Conservation (phyloP, 2,329 filamentous ascomycete species). For the Zasmidium cellare region DNA sequence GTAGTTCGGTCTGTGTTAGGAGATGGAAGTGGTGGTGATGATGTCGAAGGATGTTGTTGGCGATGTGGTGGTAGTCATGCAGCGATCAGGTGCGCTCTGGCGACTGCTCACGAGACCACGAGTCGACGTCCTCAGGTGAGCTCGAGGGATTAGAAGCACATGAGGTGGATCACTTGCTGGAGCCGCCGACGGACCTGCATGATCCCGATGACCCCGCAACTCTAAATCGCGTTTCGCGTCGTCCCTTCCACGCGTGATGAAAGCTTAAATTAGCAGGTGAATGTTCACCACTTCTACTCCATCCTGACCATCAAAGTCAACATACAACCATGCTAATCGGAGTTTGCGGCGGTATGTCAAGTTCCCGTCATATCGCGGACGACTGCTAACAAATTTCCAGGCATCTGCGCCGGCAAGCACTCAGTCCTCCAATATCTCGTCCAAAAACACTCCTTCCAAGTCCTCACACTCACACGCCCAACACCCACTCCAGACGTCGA, state of each 20-base stretch:
- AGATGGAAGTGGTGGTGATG: not conserved
- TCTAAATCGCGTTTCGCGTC: not conserved
- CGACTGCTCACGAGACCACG: not conserved
- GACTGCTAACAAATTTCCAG: constrained; percentile 47
- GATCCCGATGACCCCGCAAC: not conserved
- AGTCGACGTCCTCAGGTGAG: not conserved
- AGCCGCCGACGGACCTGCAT: not conserved
- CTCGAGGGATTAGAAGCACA: not conserved
- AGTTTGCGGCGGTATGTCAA: constrained; percentile 66
- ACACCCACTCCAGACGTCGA: constrained; percentile 42
- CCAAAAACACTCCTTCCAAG: constrained; percentile 77
- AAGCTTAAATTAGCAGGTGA: not conserved
- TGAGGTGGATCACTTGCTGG: not conserved
- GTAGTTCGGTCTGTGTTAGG: constrained; percentile 2
- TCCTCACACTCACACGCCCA: constrained; percentile 60
- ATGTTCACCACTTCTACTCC: not conserved
- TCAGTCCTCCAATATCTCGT: constrained; percentile 87
- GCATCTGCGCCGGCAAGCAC: constrained; percentile 90
- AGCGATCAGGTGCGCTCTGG: not conserved
- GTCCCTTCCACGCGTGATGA: not conserved
- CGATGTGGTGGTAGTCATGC: not conserved
- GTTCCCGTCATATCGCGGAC: not conserved
- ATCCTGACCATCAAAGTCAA: not conserved
- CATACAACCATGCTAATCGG: constrained; percentile 52
- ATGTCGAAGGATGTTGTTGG: not conserved